Base-by-base conservation (phyloP, 2,329 filamentous ascomycete genomes). In the Colletotrichum simmondsii region DNA sequence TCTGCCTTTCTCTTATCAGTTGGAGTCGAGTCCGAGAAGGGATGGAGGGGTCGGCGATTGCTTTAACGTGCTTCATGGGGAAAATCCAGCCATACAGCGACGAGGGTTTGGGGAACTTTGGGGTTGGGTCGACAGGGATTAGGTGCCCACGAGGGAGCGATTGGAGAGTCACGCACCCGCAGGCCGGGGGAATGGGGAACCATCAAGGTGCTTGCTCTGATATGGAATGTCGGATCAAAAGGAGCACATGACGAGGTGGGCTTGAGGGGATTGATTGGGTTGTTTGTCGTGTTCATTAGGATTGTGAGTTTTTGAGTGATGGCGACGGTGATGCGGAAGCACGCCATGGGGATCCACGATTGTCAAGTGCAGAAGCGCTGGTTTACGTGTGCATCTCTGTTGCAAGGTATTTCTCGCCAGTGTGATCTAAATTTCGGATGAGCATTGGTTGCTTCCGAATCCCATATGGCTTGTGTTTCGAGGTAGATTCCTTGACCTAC, bases 81-180 rank as follows among this genome's bases (percentile, higher is more conserved):
- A 5, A 16, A 46, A 53, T 68, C 57, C 53, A 68, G 26, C 69
- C 69, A 72, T 63, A 68, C 69, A 72, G 65, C 65, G 59, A 68
- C 42, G 42, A 63, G 65, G 4, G 4, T 42, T 63, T 26, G 12
- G 37, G 61, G 61, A 16, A 49, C 24, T 49, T 62, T 35, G 52
- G 64, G 52, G 64, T 26, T 19, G 26, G 22, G 35, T 12, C 49
- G 14, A 26, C 69, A 72, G 65, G 69, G 69, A 68, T 72, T n/a
- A 63, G 62, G 30, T 46, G 63, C 68, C 65, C 24, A 35, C 52
- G 59, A 58, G 37, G 11, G 24, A 58, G 54, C 54, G 59, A 30
- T 49, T 62, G 37, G 59, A 60, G 60, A 63, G 65, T 71, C 68
- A 59, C 42, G 59, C 65, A 58, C 58, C 22, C 58, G 58, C 16